These are phyloP conservation scores for Periconia digitata DNA, from an alignment of 2,329 filamentous ascomycete species.

Conservation along the genomic window DNA sequence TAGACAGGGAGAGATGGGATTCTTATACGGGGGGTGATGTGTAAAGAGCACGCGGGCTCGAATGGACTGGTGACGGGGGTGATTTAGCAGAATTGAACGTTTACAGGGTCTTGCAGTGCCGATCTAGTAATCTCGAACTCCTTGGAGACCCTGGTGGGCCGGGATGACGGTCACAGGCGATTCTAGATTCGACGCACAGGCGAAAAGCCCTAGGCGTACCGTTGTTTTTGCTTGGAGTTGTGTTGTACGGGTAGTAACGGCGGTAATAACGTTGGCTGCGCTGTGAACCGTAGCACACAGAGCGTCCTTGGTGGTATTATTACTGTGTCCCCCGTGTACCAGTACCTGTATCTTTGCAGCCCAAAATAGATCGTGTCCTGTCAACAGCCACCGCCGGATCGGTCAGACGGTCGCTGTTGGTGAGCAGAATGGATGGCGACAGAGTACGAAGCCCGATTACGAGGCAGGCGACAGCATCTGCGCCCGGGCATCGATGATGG, in stretches of 20 bases:
- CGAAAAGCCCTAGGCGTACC: not conserved
- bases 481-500: not conserved
- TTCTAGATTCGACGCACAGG: slow-evolving; percentile 18
- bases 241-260: slow-evolving; percentile 4
- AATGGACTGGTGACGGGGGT: slow-evolving; percentile 4
- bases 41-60: slow-evolving; percentile 17
- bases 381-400: not conserved
- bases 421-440: not conserved
- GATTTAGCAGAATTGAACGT: not conserved
- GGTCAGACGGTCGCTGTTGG: not conserved
- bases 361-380: not conserved
- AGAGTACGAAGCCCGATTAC: not conserved
- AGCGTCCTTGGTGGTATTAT: not conserved
- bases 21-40: not conserved
- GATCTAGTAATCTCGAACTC: slow-evolving; percentile 22
- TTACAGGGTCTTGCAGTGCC: slow-evolving; percentile 16
- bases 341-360: not conserved
- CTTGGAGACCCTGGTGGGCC: slow-evolving; percentile 4
- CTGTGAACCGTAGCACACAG: not conserved
- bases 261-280: slow-evolving; percentile 2
- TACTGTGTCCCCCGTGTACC: too few relatives aligned
- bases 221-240: slow-evolving; percentile 4
- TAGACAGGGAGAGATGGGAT: not conserved
- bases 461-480: not conserved
- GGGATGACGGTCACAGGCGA: slow-evolving; percentile 16